Percentiles rank a stretch among this genome's conserved stretches.
These are phyloP conservation scores for Pelargonium fulgidum DNA, from an alignment of 441 rosid genomes.

Conservation along the genomic window DNA sequence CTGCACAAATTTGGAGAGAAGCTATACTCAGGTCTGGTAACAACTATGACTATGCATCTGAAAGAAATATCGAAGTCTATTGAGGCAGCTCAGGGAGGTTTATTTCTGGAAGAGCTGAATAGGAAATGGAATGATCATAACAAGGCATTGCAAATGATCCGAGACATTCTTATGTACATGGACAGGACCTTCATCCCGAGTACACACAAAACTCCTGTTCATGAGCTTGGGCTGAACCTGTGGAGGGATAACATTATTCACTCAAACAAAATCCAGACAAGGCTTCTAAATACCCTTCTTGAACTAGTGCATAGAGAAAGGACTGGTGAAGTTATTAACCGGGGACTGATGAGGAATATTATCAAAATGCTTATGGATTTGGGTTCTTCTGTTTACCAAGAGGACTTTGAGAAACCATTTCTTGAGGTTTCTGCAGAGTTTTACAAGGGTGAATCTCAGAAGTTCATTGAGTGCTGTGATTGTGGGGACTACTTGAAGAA, in stretches of 20 bases:
- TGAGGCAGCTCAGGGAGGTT: constrained; percentile 85
- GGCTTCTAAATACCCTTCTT: constrained; percentile 74
- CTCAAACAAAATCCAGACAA: constrained; percentile 58
- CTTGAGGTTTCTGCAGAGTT: constrained; percentile 87
- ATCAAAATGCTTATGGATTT: constrained; percentile 89
- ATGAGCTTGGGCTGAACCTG: constrained; percentile 76
- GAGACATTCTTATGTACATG: constrained; percentile 97
- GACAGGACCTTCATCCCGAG: constrained; percentile 82
- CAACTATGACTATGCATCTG: constrained; percentile 80
- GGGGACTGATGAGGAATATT: constrained; percentile 79
- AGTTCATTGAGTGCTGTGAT: constrained; percentile 78
- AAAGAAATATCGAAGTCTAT: constrained; percentile 67
- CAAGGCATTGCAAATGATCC: constrained; percentile 86
- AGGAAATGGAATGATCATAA: constrained; percentile 96
- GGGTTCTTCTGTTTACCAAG: constrained; percentile 82
- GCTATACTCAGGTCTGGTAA: constrained; percentile 65
- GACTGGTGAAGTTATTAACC: constrained; percentile 81
- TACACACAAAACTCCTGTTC: constrained; percentile 71
- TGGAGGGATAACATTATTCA: constrained; percentile 87
- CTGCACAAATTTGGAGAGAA: constrained; percentile 94
- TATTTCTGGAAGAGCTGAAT: constrained; percentile 81
- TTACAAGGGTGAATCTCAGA: constrained; percentile 80
- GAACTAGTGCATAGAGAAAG: constrained; percentile 74
- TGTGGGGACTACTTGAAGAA: constrained; percentile 89
- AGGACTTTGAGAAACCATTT: constrained; percentile 86